Conservation (phyloP, 192 early-diverging fungal genomes). For the Anaeromyces robustus region DNA sequence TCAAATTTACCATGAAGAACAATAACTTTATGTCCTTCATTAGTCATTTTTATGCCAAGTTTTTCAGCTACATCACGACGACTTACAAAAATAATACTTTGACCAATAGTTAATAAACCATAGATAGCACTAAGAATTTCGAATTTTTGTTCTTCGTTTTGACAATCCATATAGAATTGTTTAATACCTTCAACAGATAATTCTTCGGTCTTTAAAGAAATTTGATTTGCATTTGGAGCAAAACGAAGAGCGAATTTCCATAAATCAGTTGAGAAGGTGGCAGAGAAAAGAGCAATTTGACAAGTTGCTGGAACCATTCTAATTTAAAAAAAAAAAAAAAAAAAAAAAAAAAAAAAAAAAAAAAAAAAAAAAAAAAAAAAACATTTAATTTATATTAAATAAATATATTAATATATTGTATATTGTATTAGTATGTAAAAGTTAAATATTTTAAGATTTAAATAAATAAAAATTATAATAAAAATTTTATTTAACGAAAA, state of each 20-base stretch:
- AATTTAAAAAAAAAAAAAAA: background rate
- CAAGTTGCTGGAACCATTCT: constrained; percentile 49
- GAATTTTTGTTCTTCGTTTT: constrained; percentile 58
- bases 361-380: background rate
- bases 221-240: constrained; percentile 74
- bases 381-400: background rate
- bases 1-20: constrained; percentile 72
- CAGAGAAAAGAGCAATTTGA: constrained; percentile 88
- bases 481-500: too few species aligned
- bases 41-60: constrained; percentile 56
- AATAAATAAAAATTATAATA: too few species aligned
- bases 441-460: too few species aligned
- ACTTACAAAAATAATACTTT: constrained; percentile 91
- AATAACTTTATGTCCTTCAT: constrained; percentile 67
- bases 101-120: constrained; percentile 74
- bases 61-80: constrained; percentile 39
- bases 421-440: too few species aligned
- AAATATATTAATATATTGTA: too few species aligned
- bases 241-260: constrained; percentile 59
- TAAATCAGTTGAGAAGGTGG: constrained; percentile 74
- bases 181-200: constrained; percentile 85
- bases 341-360: background rate
- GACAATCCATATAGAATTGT: constrained; percentile 95
- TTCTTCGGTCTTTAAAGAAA: constrained; percentile 72
- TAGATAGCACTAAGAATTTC: constrained; percentile 55